A percentile compares a stretch with the other conserved stretches of the same genome.
These are phyloP conservation scores for Picochlorum sp. DNA, from an alignment of 139 green algal genomes.

Conservation along the genomic window DNA sequence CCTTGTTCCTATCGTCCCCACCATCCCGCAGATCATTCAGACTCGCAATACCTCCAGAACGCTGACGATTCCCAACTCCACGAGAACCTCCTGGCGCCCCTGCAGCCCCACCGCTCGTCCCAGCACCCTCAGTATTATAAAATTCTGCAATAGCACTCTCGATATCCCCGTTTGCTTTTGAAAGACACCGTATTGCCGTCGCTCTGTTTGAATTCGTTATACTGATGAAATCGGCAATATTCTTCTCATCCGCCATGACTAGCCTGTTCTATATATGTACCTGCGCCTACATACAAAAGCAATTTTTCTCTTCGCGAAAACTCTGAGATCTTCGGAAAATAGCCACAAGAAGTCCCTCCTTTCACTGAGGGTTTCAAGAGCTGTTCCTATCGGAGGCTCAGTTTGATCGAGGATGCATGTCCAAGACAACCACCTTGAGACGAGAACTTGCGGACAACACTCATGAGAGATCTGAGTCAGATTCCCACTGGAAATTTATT, in stretches of 20 bases:
- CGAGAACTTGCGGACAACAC: no score
- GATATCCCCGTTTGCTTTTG: slow-evolving; percentile 22
- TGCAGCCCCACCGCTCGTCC: background rate
- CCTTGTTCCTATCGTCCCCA: slow-evolving; percentile 31
- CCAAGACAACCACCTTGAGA: no score
- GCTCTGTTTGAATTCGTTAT: slow-evolving; percentile 26
- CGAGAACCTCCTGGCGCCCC: background rate
- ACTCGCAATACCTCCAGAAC: slow-evolving; percentile 8
- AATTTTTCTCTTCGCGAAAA: no score
- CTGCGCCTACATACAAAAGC: no score
- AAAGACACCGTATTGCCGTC: slow-evolving; percentile 20
- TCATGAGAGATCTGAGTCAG: no score
- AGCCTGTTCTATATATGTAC: background rate
- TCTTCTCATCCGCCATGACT: slow-evolving; percentile 11
- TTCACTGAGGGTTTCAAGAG: no score
- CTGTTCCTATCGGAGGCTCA: no score
- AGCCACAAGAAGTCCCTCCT: no score
- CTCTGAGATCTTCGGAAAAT: no score
- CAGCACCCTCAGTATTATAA: slow-evolving; percentile 17
- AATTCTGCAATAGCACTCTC: slow-evolving; percentile 23
- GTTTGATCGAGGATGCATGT: no score
- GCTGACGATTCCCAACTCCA: background rate
- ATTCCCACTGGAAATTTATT: no score
- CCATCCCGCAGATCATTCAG: slow-evolving; percentile 40
- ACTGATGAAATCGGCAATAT: slow-evolving; percentile 33